Base-by-base conservation (phyloP, 2,329 filamentous ascomycete genomes). In the Epichloe typhina region DNA sequence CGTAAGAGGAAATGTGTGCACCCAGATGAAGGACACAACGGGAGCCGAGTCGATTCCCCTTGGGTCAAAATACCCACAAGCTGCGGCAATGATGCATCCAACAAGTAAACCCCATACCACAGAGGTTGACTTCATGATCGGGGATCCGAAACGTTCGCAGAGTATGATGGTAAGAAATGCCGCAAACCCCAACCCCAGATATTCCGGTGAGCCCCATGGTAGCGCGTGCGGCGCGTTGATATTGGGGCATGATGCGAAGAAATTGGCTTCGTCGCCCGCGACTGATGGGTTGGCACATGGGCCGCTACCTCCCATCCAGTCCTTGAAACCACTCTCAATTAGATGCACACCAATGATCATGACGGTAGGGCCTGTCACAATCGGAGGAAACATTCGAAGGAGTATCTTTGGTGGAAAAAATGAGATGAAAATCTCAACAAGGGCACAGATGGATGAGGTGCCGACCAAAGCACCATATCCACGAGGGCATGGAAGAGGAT, bases 121-220 rank as follows among this genome's bases (percentile, higher is more conserved):
- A 33, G 83, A 82, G 7, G 80, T 84, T 2, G 82, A 86, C 63
- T 90, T 90, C 84, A 93, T 90, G 56, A 93, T 84, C 0, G 88
- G 87, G 0, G 85, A 77, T 1, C 88, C 88, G 58, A 90, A 89
- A 11, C 86, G 79, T 65, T 93, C 87, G 62, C 84, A 87, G 12
- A 91, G 62, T 53, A 93, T 83, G 61, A 93, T 91, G 31, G 83
- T 85, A 43, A 84, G 58, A 61, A 91, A 91, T 37, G 90, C 87
- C 43, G 80, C 80, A 69, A 93, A 90, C 0, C 87, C 87, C 2
- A 93, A 76, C 12, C 75, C 87, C 5, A 93, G 78, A 57, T 84
- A 88, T 65, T 93, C 83, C 1, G 86, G 78, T 38, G 81, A 82
- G 3, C 86, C 88, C 88, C 88, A 93, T 0, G 79, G 82, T 1